A percentile compares a stretch with the other conserved stretches of the same genome.
phyloP scores from a whole-genome alignment of 257 asterid genomes.

The Pogostemon cablin region DNA sequence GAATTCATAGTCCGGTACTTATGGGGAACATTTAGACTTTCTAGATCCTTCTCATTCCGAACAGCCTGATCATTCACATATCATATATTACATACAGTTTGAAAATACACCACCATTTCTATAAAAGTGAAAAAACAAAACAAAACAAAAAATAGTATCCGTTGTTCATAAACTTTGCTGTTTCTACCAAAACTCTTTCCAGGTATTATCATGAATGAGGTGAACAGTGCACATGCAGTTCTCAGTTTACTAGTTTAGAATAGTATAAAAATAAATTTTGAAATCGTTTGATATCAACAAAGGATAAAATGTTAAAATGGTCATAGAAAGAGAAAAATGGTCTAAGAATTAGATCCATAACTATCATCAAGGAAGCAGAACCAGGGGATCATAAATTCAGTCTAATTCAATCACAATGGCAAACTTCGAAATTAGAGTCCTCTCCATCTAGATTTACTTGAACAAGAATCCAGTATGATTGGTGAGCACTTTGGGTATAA shows the following conservation, averaged over 20 bases:
- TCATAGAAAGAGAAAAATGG: neutral
- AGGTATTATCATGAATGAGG: neutral
- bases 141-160: neutral
- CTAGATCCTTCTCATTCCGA: slow-evolving; percentile 75
- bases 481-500: no score
- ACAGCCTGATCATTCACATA: slow-evolving; percentile 56
- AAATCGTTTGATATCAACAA: slow-evolving; percentile 15
- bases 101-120: neutral
- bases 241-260: neutral
- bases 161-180: slow-evolving; percentile 7
- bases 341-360: neutral
- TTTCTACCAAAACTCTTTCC: slow-evolving; percentile 4
- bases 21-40: slow-evolving; percentile 66
- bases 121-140: no score
- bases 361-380: slow-evolving; percentile 5
- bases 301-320: neutral
- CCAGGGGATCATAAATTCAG: neutral
- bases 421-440: neutral
- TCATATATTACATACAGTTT: slow-evolving; percentile 17
- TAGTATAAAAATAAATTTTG: neutral
- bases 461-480: neutral
- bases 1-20: slow-evolving; percentile 78
- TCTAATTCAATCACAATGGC: neutral
- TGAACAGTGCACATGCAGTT: neutral
- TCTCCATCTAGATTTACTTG: neutral